Base-by-base conservation (phyloP, 345 rosid species). In the Eucalyptus polyanthemos region DNA sequence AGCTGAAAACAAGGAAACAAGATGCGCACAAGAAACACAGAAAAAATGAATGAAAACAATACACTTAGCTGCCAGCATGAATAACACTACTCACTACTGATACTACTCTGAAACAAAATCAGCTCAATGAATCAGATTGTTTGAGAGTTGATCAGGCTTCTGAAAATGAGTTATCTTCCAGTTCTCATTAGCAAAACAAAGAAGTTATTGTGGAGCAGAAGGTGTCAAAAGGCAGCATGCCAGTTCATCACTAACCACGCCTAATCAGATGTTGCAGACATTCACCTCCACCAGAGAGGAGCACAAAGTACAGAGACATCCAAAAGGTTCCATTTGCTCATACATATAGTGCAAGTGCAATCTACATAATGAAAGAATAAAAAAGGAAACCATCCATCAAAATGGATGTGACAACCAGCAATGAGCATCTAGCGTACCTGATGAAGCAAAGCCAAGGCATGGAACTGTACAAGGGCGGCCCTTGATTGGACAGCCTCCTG, bases 401-500 rank as follows among this genome's bases (percentile, higher is more conserved):
- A 37, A 37, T 76, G 83, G 83, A 76, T 76, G 45, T 76, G 47
- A 37, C 45, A 76, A 76, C 83, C 47, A 76, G 83, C 45, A 11
- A 37, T 21, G 27, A 76, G 83, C 27, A 76, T 76, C 83, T 21
- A 76, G 83, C 27, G 1, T 76, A 95, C 99, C 97, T 97, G 99
- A 90, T 97, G 97, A 86, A 97, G 98, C 92, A 98, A 91, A 91
- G 95, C 99, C 86, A 98, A 91, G 27, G 99, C 99, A 95, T 98
- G 99, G 89, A 97, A 98, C 93, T 98, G 99, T 87, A 97, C 99
- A 91, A 98, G 98, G 90, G 99, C 98, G 86, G 99, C 96, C 93
- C 98, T 96, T 60, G 99, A 97, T 49, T 97, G 98, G 91, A 97
- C 95, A 93, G 98, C 99, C 94, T 97, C 99, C 92, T 97, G 99